Evolutionary conservation across 495 filamentous ascomycete species (phyloP), one percentile per base, ranked within the genome.

Genomic region (Astrothelium subdiscretum): DNA sequence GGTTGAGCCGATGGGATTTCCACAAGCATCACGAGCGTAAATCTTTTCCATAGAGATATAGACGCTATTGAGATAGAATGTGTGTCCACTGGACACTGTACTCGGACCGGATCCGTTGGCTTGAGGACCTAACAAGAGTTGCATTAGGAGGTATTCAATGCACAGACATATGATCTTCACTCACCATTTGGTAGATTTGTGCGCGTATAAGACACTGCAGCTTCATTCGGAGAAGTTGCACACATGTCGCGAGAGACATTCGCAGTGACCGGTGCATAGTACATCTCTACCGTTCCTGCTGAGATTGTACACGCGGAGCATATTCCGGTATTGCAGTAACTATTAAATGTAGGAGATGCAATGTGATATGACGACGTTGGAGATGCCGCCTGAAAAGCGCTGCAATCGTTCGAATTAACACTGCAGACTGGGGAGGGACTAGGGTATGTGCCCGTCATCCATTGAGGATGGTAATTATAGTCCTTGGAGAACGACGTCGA

Each of bases 211-310:
- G 24, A 10, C 8, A 54, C 4, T 20, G 48, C 20, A 11, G 22
- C 48, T 8, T 5, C 48, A 1, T 10, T 24, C 15, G 48, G 48
- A 54, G 48, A 54, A 20, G 22, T 54, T 18, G 58, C 58, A 42
- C 58, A 60, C 58, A 60, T 60, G 4, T 60, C 32, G 31, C 58
- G 58, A 12, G 58, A 38, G 32, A 44, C 32, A 22, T 44, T 60
- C 3, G 22, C 3, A 29, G 32, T 40, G 58, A 60, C 29, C 10
- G 58, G 58, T 11, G 42, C 35, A 44, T 60, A 60, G 31, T 43
- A 29, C 32, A 60, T 29, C 58, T 60, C 58, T 3, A 60, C 58
- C 2, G 58, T 60, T 6, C 58, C 58, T 13, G 12, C 58, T 1
- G 29, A 35, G 3, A 60, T 60, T 2, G 58, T 60, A 31, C 58